Conservation (phyloP, 2,329 filamentous ascomycete species). For the Aaosphaeria arxii region DNA sequence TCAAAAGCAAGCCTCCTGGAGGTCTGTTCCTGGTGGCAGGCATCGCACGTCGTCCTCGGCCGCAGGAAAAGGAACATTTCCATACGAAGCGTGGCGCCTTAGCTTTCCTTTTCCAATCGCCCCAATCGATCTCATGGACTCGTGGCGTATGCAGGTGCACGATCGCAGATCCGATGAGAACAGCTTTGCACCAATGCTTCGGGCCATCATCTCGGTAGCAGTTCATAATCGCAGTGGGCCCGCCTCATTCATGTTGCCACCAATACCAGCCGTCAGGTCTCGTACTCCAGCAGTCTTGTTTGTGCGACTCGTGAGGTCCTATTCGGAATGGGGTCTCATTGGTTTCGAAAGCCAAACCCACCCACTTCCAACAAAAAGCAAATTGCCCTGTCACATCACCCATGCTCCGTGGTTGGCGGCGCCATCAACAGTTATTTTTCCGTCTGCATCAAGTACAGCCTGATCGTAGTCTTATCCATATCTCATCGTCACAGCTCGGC, state of each 20-base stretch:
- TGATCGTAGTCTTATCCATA: slow-evolving; percentile 2
- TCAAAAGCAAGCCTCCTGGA: slow-evolving; percentile 15
- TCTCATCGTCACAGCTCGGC: not conserved
- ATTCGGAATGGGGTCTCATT: slow-evolving; percentile 18
- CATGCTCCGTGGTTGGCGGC: slow-evolving; percentile 14
- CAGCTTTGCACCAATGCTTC: slow-evolving; percentile 10
- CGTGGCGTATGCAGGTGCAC: slow-evolving; percentile 10
- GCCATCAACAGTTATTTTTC: not conserved
- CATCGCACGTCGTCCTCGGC: slow-evolving; percentile 1
- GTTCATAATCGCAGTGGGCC: not conserved
- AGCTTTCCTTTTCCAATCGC: slow-evolving; percentile 5
- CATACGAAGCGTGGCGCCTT: slow-evolving; percentile 14
- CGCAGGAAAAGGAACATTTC: slow-evolving; percentile 11
- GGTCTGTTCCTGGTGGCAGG: no score
- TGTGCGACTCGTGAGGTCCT: slow-evolving; percentile 18
- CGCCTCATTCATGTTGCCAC: slow-evolving; percentile 7
- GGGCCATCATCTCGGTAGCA: slow-evolving; percentile 17
- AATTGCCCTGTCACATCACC: slow-evolving; percentile 3
- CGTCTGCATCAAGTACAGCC: not conserved
- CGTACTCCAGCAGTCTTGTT: slow-evolving; percentile 10
- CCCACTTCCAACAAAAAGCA: slow-evolving; percentile 3
- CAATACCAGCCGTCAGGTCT: slow-evolving; percentile 19
- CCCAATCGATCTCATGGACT: not conserved
- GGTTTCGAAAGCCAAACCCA: slow-evolving; percentile 20
- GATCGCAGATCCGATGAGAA: slow-evolving; percentile 27